Conservation (phyloP, 495 filamentous ascomycete genomes). For the Lichenothelia convexa region DNA sequence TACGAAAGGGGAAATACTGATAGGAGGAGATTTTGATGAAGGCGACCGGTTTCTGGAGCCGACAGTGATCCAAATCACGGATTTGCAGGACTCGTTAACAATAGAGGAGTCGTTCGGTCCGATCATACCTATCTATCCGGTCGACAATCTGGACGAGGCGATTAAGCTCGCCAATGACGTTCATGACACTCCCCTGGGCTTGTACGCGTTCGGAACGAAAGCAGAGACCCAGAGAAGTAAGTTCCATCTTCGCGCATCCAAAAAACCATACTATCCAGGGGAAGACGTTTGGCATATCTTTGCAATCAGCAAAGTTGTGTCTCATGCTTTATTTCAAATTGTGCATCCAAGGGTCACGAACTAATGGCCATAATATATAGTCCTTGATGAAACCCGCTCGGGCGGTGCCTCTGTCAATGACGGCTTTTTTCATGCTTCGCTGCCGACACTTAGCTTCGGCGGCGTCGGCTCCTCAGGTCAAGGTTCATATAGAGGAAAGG, state of each 20-base stretch:
- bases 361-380: too few relatives aligned
- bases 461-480: slow-evolving; percentile 75
- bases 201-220: slow-evolving; percentile 72
- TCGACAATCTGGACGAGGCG: slow-evolving; percentile 61
- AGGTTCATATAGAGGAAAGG: slow-evolving; percentile 68
- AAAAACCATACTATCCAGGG: too few relatives aligned
- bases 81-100: slow-evolving; percentile 58
- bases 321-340: too few relatives aligned
- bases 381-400: slow-evolving; percentile 21
- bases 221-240: slow-evolving; percentile 48
- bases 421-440: slow-evolving; percentile 56
- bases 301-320: too few relatives aligned
- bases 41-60: slow-evolving; percentile 66
- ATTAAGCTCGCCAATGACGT: slow-evolving; percentile 58
- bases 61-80: slow-evolving; percentile 62
- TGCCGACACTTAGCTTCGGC: slow-evolving; percentile 69
- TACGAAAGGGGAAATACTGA: slow-evolving; percentile 62
- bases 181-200: slow-evolving; percentile 58
- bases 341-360: too few relatives aligned
- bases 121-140: slow-evolving; percentile 59
- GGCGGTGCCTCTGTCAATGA: slow-evolving; percentile 23
- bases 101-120: slow-evolving; percentile 78
- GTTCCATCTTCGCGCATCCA: slow-evolving; percentile 8
- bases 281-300: too few relatives aligned
- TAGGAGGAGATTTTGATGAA: slow-evolving; percentile 71